Conservation (phyloP, 2,329 filamentous ascomycete genomes). For the Sodiomyces alkalinus region DNA sequence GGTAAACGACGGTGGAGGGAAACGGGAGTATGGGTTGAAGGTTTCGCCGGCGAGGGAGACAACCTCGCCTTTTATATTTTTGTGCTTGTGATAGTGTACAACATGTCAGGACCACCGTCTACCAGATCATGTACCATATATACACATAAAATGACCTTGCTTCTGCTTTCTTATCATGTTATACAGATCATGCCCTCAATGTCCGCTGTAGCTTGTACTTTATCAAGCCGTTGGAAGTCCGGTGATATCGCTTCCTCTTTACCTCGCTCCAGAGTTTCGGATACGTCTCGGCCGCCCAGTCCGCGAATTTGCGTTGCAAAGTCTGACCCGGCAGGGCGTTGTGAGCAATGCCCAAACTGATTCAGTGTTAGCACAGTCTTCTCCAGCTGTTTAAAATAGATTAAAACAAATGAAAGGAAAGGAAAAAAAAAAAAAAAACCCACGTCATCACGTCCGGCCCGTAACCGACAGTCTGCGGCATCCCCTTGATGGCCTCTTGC, state of each 20-base stretch:
- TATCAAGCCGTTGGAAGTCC: slow-evolving; percentile 26
- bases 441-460: slow-evolving; percentile 57
- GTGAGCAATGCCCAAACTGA: slow-evolving; percentile 61
- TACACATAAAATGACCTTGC: slow-evolving; percentile 3
- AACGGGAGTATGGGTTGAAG: background rate
- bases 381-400: no score
- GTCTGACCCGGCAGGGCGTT: slow-evolving; percentile 54
- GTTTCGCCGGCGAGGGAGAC: background rate
- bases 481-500: slow-evolving; percentile 48
- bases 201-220: slow-evolving; percentile 34
- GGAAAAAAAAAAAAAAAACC: no score
- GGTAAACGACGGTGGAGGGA: background rate
- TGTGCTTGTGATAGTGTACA: slow-evolving; percentile 10
- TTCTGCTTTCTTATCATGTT: no score
- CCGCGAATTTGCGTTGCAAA: slow-evolving; percentile 54
- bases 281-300: slow-evolving; percentile 57
- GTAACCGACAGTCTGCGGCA: slow-evolving; percentile 50
- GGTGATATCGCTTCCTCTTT: slow-evolving; percentile 32
- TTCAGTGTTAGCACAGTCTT: background rate
- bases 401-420: slow-evolving; percentile 1
- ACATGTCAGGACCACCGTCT: slow-evolving; percentile 10
- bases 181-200: slow-evolving; percentile 30
- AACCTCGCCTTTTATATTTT: slow-evolving; percentile 3
- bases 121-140: slow-evolving; percentile 9
- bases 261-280: slow-evolving; percentile 55